These are phyloP conservation scores for Ascochyta pisi DNA, from an alignment of 2,329 filamentous ascomycete species.

Conservation along the genomic window DNA sequence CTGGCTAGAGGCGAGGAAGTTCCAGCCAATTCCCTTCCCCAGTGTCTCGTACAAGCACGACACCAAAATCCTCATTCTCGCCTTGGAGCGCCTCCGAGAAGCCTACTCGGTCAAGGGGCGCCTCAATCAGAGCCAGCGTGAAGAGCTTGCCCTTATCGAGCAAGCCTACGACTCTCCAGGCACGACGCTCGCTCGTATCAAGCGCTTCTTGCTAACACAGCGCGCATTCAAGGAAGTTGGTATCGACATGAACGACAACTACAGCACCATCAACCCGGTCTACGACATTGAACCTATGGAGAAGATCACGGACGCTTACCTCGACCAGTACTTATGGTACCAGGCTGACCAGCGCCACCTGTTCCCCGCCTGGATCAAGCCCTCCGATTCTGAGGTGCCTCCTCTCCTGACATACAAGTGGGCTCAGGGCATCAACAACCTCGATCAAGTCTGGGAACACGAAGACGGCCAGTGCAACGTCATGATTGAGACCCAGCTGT, in stretches of 20 bases:
- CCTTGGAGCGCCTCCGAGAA: constrained; percentile 89
- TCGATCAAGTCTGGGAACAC: constrained; percentile 93
- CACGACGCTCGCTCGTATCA: constrained; percentile 94
- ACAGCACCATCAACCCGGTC: constrained; percentile 97
- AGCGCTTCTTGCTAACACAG: constrained; percentile 95
- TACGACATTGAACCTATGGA: constrained; percentile 99
- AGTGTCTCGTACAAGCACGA: constrained; percentile 99
- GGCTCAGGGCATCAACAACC: constrained; percentile 98
- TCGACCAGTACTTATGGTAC: constrained; percentile 99
- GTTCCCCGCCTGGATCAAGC: constrained; percentile 99
- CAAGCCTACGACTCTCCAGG: constrained; percentile 98
- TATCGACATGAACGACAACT: constrained; percentile 99
- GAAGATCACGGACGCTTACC: constrained; percentile 98
- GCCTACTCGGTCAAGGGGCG: constrained; percentile 97
- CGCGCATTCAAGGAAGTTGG: constrained; percentile 99
- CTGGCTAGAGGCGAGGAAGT: constrained; percentile 98
- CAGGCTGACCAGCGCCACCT: constrained; percentile 96
- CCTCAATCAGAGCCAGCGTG: constrained; percentile 95
- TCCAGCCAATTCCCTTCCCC: constrained; percentile 97
- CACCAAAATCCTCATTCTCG: constrained; percentile 96
- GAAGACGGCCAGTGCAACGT: constrained; percentile 96
- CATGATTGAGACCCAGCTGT: constrained; percentile 96
- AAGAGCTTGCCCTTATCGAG: constrained; percentile 95
- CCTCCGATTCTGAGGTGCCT: constrained; percentile 96
- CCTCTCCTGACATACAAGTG: constrained; percentile 96